phyloP scores from a whole-genome alignment of 1,284 basidiomycete species.

The Singerocomus rubriflavus region DNA sequence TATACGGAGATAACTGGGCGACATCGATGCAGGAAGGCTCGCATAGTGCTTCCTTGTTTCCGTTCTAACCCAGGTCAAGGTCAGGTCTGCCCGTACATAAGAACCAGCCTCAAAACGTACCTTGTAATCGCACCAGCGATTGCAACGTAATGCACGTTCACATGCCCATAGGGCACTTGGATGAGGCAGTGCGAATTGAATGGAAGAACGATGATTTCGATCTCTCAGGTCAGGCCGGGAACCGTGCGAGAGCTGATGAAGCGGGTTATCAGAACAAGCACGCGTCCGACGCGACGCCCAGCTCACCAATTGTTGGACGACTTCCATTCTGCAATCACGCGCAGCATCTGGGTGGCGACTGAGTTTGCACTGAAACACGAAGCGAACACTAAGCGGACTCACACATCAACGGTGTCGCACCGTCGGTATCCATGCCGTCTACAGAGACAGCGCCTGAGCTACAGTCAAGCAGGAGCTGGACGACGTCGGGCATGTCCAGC shows the following conservation, averaged over 20 bases:
- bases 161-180: constrained; percentile 63
- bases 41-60: constrained; percentile 29
- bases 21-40: constrained; percentile 25
- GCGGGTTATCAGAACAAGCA: constrained; percentile 8
- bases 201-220: constrained; percentile 61
- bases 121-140: constrained; percentile 54
- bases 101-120: constrained; percentile 33
- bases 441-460: constrained; percentile 61
- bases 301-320: constrained; percentile 60
- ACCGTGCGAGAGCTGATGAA: constrained; percentile 54
- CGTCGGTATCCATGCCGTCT: constrained; percentile 66
- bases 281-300: background rate
- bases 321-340: constrained; percentile 62
- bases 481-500: constrained; percentile 58
- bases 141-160: constrained; percentile 59
- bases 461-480: constrained; percentile 55
- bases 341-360: constrained; percentile 54
- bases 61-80: constrained; percentile 22
- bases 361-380: constrained; percentile 3
- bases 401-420: constrained; percentile 79
- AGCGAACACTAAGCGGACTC: constrained; percentile 32
- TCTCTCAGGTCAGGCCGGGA: constrained; percentile 70
- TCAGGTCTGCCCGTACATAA: constrained; percentile 11
- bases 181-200: constrained; percentile 63
- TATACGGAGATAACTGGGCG: constrained; percentile 27